Evolutionary conservation across 176 grass and related monocot species (phyloP), one percentile per base, ranked within the genome.

Genomic region (Stipa capillata): DNA sequence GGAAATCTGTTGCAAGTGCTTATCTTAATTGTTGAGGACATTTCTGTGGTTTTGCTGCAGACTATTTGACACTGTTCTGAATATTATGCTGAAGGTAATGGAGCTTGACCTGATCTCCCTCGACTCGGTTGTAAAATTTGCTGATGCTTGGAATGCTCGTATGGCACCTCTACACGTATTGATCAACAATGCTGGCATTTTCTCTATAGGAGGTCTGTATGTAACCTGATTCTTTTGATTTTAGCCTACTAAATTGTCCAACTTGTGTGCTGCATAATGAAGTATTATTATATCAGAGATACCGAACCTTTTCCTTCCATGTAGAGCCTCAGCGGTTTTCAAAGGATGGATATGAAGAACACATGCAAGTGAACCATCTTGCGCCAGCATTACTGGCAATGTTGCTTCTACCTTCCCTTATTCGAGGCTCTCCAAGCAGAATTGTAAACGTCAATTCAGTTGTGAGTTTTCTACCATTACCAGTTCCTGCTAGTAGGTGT

Each of bases 301-400:
- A 65, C 56, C 25, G 3, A 41, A 65, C 21, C 29, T 76, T 85
- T 71, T 16, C 16, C 8, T 70, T 57, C 40, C 14, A 36, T 85
- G 69, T 84, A 95, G 96, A 93, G 37, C 88, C 97, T 48, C 92
- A 99, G 64, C 84, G 59, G 37, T 89, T 99, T 85, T 88, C 97
- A 25, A 99, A 93, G 89, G 90, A 99, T 78, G 97, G 92, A 34
- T 92, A 85, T 34, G 92, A 99, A 93, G 84, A 93, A 62, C 97
- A 99, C 74, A 89, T 99, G 90, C 97, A 99, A 91, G 97, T 96
- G 72, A 99, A 99, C 73, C 97, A 99, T 87, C 90, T 99, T 83
- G 92, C 92, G 15, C 97, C 97, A 52, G 84, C 97, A 61, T 82
- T 99, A 81, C 81, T 96, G 14, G 55, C 84, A 1, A 85, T 99